phyloP scores from a whole-genome alignment of 768 basidiomycete genomes.

The Pleurotus cornucopiae region DNA sequence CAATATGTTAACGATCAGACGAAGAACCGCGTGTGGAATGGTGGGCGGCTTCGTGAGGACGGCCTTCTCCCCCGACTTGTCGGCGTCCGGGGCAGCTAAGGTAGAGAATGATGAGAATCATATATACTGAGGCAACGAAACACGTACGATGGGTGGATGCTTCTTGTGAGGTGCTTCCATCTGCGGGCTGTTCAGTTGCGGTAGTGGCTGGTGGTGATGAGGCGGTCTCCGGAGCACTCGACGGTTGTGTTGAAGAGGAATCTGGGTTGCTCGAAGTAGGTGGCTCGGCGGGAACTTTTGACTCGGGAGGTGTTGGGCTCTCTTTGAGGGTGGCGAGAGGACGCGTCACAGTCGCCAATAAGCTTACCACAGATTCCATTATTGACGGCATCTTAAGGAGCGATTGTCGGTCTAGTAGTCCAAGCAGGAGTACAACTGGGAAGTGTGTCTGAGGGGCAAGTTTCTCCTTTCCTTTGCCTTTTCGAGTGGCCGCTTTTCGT shows the following conservation, averaged over 20 bases:
- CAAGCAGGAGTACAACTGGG: conserved; percentile 85
- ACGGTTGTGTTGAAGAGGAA: not conserved
- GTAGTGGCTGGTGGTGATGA: not conserved
- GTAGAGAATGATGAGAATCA: too few species aligned
- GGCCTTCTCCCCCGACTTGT: conserved; percentile 38
- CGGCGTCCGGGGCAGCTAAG: conserved; percentile 9
- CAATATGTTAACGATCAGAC: conserved; percentile 92
- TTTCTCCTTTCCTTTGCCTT: conserved; percentile 96
- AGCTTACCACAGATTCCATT: conserved; percentile 87
- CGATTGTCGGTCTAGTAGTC: conserved; percentile 81
- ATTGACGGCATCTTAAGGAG: conserved; percentile 85
- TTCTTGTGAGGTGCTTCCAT: not conserved
- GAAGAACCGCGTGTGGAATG: conserved; percentile 80
- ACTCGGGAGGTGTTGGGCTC: conserved; percentile 22
- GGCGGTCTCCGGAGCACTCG: conserved; percentile 2
- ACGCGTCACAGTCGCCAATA: conserved; percentile 85
- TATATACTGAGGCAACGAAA: too few species aligned
- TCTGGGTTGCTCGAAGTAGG: not conserved
- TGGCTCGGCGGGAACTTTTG: conserved; percentile 13
- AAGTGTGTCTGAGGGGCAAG: conserved; percentile 77
- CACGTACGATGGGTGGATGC: too few species aligned
- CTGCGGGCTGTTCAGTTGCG: not conserved
- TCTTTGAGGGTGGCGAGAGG: conserved; percentile 69
- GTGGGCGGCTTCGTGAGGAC: conserved; percentile 73
- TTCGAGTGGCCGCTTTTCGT: conserved; percentile 64